Conservation (phyloP, 2,329 filamentous ascomycete species). For the Aspergillus intermedius region DNA sequence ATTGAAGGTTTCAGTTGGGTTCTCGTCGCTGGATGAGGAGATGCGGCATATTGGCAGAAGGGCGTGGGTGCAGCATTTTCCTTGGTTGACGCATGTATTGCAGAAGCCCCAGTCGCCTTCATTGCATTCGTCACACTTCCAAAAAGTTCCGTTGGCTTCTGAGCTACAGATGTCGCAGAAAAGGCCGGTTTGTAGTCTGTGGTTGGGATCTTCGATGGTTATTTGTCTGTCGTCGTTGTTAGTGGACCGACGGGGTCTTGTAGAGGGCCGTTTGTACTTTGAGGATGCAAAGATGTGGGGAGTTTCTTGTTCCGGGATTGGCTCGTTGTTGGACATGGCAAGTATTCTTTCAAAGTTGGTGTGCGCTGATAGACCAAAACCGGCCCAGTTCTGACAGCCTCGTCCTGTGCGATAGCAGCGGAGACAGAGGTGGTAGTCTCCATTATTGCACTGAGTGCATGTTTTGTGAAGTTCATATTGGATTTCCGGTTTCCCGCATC, state of each 20-base stretch:
- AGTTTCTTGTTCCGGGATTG: conserved; percentile 11
- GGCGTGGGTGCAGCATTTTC: conserved; percentile 72
- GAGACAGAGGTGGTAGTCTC: conserved; percentile 71
- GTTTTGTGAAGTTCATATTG: conserved; percentile 84
- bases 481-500: conserved; percentile 65
- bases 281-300: conserved; percentile 47
- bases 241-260: conserved; percentile 20
- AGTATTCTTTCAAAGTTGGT: conserved; percentile 56
- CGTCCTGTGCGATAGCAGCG: conserved; percentile 69
- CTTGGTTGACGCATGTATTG: conserved; percentile 77
- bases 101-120: conserved; percentile 95
- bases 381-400: conserved; percentile 82
- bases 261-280: conserved; percentile 27
- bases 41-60: conserved; percentile 67
- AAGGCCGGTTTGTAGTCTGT: conserved; percentile 67
- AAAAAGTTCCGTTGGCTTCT: conserved; percentile 77
- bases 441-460: conserved; percentile 63
- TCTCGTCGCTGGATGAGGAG: conserved; percentile 27
- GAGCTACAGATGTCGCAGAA: conserved; percentile 74
- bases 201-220: conserved; percentile 61
- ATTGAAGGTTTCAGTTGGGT: conserved; percentile 48
- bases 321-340: conserved; percentile 21
- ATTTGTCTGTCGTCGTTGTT: conserved; percentile 40
- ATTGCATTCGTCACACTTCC: conserved; percentile 82
- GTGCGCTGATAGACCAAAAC: conserved; percentile 70